phyloP scores from a whole-genome alignment of 441 rosid species.

The Syzygium malaccense region DNA sequence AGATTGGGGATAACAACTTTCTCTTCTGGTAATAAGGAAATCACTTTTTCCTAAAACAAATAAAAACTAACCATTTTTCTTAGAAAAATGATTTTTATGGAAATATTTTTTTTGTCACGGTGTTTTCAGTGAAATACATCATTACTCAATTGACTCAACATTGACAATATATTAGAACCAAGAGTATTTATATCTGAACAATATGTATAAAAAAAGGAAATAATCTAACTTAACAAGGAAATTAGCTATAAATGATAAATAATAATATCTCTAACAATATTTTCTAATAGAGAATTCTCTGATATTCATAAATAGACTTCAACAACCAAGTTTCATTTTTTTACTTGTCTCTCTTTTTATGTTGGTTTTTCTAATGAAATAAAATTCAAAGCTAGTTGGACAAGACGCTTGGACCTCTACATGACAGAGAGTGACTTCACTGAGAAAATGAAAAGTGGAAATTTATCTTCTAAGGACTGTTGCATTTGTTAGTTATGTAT shows the following conservation, averaged over 20 bases:
- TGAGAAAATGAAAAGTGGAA: neutral
- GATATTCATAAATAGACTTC: neutral
- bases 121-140: neutral
- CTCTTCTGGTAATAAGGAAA: rapidly evolving
- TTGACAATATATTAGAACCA: neutral
- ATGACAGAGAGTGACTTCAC: neutral
- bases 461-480: neutral
- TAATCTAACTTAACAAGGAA: neutral
- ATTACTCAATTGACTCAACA: neutral
- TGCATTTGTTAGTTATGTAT: neutral
- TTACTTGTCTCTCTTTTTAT: neutral
- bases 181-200: neutral
- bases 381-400: neutral
- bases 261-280: neutral
- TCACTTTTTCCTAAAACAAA: neutral
- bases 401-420: neutral
- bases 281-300: neutral
- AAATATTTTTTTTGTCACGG: neutral
- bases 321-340: neutral
- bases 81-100: neutral
- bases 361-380: neutral
- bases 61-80: neutral
- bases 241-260: neutral
- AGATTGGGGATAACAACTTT: neutral
- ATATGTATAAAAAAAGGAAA: neutral